phyloP scores from a whole-genome alignment of 257 asterid genomes.

The Solanum sitiens region DNA sequence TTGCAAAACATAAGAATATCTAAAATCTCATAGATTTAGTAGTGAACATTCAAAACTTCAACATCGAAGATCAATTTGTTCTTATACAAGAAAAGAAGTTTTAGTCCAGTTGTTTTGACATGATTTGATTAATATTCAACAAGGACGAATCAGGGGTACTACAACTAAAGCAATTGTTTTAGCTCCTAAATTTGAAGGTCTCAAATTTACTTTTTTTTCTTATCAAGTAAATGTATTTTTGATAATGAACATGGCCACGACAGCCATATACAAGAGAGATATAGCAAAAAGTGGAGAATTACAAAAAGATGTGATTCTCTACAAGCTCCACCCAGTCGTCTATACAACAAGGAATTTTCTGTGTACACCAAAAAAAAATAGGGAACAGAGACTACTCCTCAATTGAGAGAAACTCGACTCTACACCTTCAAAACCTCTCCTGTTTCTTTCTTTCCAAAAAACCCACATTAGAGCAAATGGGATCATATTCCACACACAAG shows the following conservation, averaged over 20 bases:
- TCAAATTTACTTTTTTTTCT: background rate
- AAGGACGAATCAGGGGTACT: background rate
- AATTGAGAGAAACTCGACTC: background rate
- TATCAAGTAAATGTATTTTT: background rate
- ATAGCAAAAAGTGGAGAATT: background rate
- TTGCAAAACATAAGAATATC: background rate
- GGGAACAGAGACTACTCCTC: background rate
- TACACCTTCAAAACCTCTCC: background rate
- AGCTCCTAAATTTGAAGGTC: background rate
- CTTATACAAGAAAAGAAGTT: background rate
- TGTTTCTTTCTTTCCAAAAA: background rate
- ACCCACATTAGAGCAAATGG: background rate
- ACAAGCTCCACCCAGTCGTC: background rate
- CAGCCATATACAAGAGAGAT: background rate
- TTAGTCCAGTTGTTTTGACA: background rate
- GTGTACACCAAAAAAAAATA: background rate
- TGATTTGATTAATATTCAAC: background rate
- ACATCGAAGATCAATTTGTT: background rate
- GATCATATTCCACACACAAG: background rate
- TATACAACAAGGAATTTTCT: background rate
- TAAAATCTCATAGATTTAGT: background rate
- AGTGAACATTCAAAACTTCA: background rate
- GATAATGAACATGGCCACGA: background rate
- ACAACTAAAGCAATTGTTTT: background rate
- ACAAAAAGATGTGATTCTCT: background rate